Percentiles rank a stretch among this genome's conserved stretches.
Conservation (phyloP, 192 early-diverging fungal genomes). For the Rhizophlyctis rosea region DNA sequence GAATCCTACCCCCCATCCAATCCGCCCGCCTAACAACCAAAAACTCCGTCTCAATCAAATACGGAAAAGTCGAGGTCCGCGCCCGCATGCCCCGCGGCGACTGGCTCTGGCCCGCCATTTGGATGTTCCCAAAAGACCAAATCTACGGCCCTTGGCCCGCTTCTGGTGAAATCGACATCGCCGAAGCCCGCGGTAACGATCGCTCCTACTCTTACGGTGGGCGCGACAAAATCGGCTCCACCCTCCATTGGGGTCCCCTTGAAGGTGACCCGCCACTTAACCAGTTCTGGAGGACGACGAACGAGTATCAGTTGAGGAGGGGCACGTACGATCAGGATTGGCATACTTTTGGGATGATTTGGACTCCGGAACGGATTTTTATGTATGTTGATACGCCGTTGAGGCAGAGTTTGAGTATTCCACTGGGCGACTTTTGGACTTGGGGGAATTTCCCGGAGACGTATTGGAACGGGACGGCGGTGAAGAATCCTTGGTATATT, state of each 20-base stretch:
- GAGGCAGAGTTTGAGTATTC: conserved; percentile 48
- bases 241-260: conserved; percentile 64
- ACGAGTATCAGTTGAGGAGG: conserved; percentile 29
- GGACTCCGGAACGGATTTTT: conserved; percentile 48
- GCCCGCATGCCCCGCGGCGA: conserved; percentile 55
- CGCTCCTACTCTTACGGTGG: conserved; percentile 22
- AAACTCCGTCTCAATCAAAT: conserved; percentile 46
- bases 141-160: conserved; percentile 61
- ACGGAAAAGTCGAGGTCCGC: conserved; percentile 54
- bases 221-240: conserved; percentile 40
- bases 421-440: conserved; percentile 49
- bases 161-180: conserved; percentile 57
- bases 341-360: conserved; percentile 51
- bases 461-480: too few species aligned
- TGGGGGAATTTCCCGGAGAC: conserved; percentile 51
- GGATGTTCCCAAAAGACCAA: conserved; percentile 57
- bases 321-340: conserved; percentile 55
- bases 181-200: conserved; percentile 57
- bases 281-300: conserved; percentile 42
- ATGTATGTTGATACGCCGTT: conserved; percentile 55
- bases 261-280: conserved; percentile 47
- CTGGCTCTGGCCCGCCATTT: conserved; percentile 52
- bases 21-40: conserved; percentile 47
- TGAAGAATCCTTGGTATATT: conserved; percentile 52
- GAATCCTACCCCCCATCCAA: conserved; percentile 61